A percentile compares a stretch with the other conserved stretches of the same genome.
Evolutionary conservation across 2,329 filamentous ascomycete genomes (phyloP).

Genomic region (Xylariaceae sp.): DNA sequence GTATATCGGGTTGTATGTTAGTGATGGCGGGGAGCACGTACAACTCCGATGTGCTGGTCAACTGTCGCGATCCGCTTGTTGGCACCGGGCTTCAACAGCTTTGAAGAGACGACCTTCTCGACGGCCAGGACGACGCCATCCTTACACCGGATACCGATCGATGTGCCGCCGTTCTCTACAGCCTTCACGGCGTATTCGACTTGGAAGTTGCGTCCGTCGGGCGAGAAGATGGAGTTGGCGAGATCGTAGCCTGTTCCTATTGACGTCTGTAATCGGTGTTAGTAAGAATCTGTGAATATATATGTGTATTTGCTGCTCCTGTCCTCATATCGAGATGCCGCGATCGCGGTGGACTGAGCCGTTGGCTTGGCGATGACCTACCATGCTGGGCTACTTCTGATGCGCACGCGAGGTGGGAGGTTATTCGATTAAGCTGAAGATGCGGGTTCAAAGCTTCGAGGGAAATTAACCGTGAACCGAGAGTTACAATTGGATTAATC

Average conservation of each 20-base stretch:
- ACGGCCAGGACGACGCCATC: slow-evolving; percentile 93
- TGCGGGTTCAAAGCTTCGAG: background rate
- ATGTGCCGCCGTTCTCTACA: slow-evolving; percentile 95
- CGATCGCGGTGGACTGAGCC: background rate
- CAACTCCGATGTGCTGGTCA: slow-evolving; percentile 88
- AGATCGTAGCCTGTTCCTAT: slow-evolving; percentile 99
- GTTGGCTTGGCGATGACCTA: background rate
- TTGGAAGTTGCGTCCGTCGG: slow-evolving; percentile 98
- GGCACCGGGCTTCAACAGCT: slow-evolving; percentile 87
- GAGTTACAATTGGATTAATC: background rate
- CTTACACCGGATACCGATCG: slow-evolving; percentile 93
- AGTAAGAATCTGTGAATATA: slow-evolving; percentile 3
- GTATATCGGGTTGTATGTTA: background rate
- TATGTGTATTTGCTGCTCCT: background rate
- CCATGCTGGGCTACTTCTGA: slow-evolving; percentile 2
- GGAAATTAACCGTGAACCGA: background rate
- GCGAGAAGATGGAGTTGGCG: slow-evolving; percentile 98
- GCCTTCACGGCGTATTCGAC: slow-evolving; percentile 99
- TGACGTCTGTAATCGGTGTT: slow-evolving; percentile 64
- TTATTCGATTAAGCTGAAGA: background rate
- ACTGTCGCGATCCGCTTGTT: slow-evolving; percentile 97
- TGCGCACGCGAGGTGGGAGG: background rate
- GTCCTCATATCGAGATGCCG: background rate
- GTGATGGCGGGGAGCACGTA: slow-evolving; percentile 44
- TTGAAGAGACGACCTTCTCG: slow-evolving; percentile 94